Evolutionary conservation across 108 stramenopile genomes (phyloP).

Genomic region (Cyclotella baltica): DNA sequence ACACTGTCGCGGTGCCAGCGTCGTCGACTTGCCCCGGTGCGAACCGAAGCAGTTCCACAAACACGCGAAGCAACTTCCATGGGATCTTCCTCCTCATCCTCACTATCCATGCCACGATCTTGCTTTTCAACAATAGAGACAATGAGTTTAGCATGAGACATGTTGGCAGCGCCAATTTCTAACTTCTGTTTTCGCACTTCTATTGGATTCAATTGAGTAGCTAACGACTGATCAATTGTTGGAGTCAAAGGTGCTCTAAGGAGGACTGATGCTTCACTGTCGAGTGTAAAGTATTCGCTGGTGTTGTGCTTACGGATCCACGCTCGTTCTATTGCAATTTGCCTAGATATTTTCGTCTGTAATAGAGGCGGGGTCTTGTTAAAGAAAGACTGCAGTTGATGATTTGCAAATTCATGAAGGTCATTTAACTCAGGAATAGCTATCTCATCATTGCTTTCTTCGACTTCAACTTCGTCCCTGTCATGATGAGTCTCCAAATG

Average conservation of each 20-base stretch:
- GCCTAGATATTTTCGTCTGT: slow-evolving; percentile 44
- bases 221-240: not conserved
- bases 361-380: slow-evolving; percentile 21
- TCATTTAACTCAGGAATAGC: not conserved
- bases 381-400: slow-evolving; percentile 3
- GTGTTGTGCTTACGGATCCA: slow-evolving; percentile 42
- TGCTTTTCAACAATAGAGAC: slow-evolving; percentile 59
- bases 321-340: slow-evolving; percentile 38
- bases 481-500: slow-evolving; percentile 20
- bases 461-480: slow-evolving; percentile 21
- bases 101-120: slow-evolving; percentile 63
- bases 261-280: slow-evolving; percentile 26
- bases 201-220: slow-evolving; percentile 16
- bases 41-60: slow-evolving; percentile 68
- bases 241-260: slow-evolving; percentile 35
- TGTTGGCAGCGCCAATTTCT: slow-evolving; percentile 61
- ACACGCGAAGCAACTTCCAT: slow-evolving; percentile 63
- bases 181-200: slow-evolving; percentile 52
- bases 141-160: slow-evolving; percentile 60
- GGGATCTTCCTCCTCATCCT: slow-evolving; percentile 44
- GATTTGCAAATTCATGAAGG: not conserved
- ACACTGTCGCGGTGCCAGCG: slow-evolving; percentile 59
- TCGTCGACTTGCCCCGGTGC: slow-evolving; percentile 67
- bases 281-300: slow-evolving; percentile 44
- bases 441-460: slow-evolving; percentile 4